These are phyloP conservation scores for Scalesia atractyloides DNA, from an alignment of 129 eudicot species.

Conservation along the genomic window DNA sequence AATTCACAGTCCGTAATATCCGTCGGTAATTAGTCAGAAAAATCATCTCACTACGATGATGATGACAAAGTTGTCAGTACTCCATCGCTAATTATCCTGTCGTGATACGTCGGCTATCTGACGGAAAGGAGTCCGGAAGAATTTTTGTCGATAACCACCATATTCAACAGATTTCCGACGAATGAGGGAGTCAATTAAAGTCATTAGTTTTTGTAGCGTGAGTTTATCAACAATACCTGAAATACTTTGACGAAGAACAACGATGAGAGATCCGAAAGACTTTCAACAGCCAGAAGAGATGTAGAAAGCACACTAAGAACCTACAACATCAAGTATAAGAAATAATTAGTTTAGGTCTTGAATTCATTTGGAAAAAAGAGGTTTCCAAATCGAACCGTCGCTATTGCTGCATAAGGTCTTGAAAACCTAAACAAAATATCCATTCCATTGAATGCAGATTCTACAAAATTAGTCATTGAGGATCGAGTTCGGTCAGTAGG, in stretches of 20 bases:
- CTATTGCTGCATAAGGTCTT: constrained; percentile 36
- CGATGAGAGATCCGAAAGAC: constrained; percentile 28
- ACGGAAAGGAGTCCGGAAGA: no score
- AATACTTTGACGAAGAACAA: constrained; percentile 29
- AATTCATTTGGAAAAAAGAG: neutral
- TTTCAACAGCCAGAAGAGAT: constrained; percentile 39
- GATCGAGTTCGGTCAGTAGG: neutral
- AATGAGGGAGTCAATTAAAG: no score
- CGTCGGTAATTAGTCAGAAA: no score
- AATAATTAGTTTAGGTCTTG: neutral
- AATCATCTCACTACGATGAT: no score
- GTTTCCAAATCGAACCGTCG: constrained; percentile 28
- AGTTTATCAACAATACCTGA: constrained; percentile 23
- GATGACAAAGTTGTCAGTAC: no score
- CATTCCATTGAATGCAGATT: constrained; percentile 8
- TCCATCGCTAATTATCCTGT: no score
- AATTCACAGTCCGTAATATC: no score
- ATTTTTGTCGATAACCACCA: no score
- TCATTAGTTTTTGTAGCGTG: no score
- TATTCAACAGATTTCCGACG: no score
- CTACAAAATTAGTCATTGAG: neutral
- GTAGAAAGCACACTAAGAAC: constrained; percentile 35
- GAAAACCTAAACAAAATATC: constrained; percentile 37
- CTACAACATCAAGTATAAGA: neutral
- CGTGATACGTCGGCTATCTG: no score